Base-by-base conservation (phyloP, 1,139 yeast species). In the Saccharomyces hybrid region DNA sequence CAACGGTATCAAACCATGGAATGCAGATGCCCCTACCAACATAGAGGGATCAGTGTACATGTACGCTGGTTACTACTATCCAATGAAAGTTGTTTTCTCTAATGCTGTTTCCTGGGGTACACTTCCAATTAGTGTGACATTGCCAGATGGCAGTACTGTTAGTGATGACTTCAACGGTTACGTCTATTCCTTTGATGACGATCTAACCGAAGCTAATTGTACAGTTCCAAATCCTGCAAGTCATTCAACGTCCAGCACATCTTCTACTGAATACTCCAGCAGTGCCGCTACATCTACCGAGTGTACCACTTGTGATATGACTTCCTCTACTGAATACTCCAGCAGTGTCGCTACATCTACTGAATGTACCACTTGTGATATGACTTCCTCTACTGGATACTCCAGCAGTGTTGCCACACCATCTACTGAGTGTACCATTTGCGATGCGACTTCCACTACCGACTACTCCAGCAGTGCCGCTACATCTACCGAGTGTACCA, bases 21-120 rank as follows among this genome's bases (percentile, higher is more conserved):
- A 34, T 19, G 49, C 49, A 21, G 46, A 41, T 12, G 44, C 44
- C 2, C 44, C 44, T 19, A 11, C 44, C 6, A 19, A 38, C 24
- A 38, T 19, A 16, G 11, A 16, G 6, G 44, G 44, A 9, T 38
- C 44, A 16, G 16, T 19, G 44, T 38, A 53, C 14, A 32, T 58
- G 47, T 41, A 41, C 7, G 59, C 54, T 11, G 44, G n/a, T 38
- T 38, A 52, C 21, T 67, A 62, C 47, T 69, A 67, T 51, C 72
- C 72, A 24, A 54, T 69, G n/a, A 64, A 61, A 56, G 53, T 69
- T 38, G 65, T 67, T 29, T 65, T 57, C 8, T 24, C 47, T 1
- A 49, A 49, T 27, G 44, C 44, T 16, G 44, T 38, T 16, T 38
- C 44, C 2, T 38, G 44, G 44, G 44, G 44, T 38, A 38, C 26